phyloP scores from a whole-genome alignment of 208 protist genomes.

The Blastocrithidia nonstop region DNA sequence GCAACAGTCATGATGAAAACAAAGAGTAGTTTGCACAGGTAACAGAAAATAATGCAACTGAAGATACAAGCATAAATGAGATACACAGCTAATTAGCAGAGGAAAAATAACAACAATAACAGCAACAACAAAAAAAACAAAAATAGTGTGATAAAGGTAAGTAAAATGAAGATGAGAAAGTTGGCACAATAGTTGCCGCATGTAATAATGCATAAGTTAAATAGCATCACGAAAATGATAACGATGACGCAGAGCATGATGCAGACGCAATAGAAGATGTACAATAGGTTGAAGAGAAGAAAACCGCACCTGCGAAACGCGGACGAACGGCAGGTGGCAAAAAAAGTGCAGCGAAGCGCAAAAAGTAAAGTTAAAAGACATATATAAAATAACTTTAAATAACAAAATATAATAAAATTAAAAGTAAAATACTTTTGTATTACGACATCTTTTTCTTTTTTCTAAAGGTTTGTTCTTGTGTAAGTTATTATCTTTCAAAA shows the following conservation, averaged over 20 bases:
- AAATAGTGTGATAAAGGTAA: conserved; percentile 4
- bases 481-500: no score
- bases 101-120: background rate
- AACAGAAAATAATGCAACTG: no score
- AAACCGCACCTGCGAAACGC: conserved; percentile 13
- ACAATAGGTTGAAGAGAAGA: conserved; percentile 9
- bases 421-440: background rate
- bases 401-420: conserved; percentile 2
- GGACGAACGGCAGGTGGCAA: background rate
- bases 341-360: conserved; percentile 13
- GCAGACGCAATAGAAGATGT: conserved; percentile 7
- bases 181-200: conserved; percentile 6
- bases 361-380: conserved; percentile 4
- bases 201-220: no score
- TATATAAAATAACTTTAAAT: background rate
- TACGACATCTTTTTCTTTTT: no score
- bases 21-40: no score
- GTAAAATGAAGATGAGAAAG: conserved; percentile 3
- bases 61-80: background rate
- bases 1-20: no score
- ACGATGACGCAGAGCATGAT: conserved; percentile 1
- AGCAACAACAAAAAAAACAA: conserved; percentile 2
- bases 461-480: no score
- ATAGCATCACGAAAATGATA: conserved; percentile 8
- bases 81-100: background rate